Evolutionary conservation across 768 basidiomycete species (phyloP), one percentile per base, ranked within the genome.

Genomic region (Mycena rosella): DNA sequence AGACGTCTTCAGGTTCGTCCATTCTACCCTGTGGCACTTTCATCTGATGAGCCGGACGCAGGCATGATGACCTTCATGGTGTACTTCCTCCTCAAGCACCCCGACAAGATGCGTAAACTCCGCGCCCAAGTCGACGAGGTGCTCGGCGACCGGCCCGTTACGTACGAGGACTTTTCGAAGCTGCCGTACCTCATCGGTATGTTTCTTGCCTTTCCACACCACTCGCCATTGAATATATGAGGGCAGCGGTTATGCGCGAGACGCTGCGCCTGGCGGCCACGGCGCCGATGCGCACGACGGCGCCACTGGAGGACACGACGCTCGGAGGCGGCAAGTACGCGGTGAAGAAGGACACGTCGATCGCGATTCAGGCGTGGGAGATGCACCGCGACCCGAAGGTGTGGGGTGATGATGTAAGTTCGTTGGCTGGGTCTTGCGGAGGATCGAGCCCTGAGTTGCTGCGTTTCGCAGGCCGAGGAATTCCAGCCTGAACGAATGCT

Each of bases 401-500:
- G 0, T 87, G 83, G 82, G 86, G 86, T 2, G 83, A 84, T 44
- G 84, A 87, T 73, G 85, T 84, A 68, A 67, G 81, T 79, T n/a
- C n/a, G n/a, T 34, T 34, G 32, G 14, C 29, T 42, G 26, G 22
- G 20, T 34, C 24, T 9, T 45, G 5, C 30, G 15, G 51, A 20
- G 47, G 26, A 14, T 24, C 9, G 22, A 27, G n/a, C 17, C 4
- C 56, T 32, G 29, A 57, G n/a, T 44, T 11, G 15, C 30, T 49
- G 29, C 27, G 5, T 32, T 18, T 26, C 34, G 20, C n/a, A 87
- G 74, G 85, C 81, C 7, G 73, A 80, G 9, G 79, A 81, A 57
- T 86, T 83, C 75, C 76, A 72, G n/a, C 85, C 85, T 0, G 85
- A 86, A 67, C 77, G 85, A 15, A 83, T 87, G 83, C 69, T 85